Evolutionary conservation across 257 asterid genomes (phyloP).

Genomic region (Solanum gracilifrons): DNA sequence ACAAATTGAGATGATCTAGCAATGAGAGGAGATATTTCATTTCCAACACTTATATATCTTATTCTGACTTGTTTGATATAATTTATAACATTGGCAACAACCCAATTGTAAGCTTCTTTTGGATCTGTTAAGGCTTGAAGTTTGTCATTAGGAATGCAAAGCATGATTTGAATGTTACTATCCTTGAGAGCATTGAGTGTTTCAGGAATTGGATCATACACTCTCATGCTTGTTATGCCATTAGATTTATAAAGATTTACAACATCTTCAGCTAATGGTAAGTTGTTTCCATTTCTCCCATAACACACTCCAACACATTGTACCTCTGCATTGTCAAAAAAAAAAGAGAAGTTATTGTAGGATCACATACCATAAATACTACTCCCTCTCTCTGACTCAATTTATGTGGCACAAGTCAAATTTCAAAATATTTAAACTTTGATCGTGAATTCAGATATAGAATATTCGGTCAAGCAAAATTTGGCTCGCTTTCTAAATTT

Average conservation of each 20-base stretch:
- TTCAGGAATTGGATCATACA: conserved; percentile 3
- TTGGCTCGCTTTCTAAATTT: neutral
- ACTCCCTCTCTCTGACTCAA: no score
- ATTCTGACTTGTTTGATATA: conserved; percentile 10
- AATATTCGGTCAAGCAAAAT: neutral
- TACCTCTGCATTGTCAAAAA: neutral
- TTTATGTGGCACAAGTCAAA: fast-evolving
- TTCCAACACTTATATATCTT: conserved; percentile 28
- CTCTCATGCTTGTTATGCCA: conserved; percentile 14
- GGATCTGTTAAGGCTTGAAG: conserved; percentile 9
- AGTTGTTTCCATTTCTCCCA: conserved; percentile 18
- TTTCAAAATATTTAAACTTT: no score
- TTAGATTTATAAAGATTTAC: conserved; percentile 15
- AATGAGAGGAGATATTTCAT: conserved; percentile 9
- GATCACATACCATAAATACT: no score
- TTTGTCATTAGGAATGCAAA: conserved; percentile 16
- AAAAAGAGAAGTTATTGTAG: no score
- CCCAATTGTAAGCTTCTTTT: conserved; percentile 17
- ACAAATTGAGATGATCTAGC: neutral
- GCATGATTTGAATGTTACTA: conserved; percentile 7
- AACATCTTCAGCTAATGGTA: conserved; percentile 17
- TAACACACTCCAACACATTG: conserved; percentile 6
- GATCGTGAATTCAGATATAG: no score
- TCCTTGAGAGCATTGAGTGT: conserved; percentile 23
- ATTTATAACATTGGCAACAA: conserved; percentile 1